Evolutionary conservation across 345 rosid species (phyloP).

Genomic region (Arabidopsis suecica): DNA sequence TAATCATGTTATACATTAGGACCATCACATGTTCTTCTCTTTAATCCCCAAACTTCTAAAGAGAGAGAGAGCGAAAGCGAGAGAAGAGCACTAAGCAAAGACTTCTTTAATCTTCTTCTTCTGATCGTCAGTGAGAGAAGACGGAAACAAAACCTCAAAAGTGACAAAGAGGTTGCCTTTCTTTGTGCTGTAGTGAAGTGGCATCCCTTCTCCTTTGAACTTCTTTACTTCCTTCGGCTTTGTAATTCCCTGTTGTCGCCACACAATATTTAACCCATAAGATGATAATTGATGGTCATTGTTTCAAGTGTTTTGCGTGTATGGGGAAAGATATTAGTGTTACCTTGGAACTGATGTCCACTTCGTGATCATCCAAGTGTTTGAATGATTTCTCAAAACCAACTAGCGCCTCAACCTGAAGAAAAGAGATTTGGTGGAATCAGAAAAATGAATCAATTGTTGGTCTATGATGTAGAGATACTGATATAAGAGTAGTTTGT

Average conservation of each 20-base stretch:
- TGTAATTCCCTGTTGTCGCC: conserved; percentile 72
- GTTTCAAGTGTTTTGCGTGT: not conserved
- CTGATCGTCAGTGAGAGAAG: conserved; percentile 78
- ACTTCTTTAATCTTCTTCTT: conserved; percentile 75
- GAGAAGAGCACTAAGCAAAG: conserved; percentile 57
- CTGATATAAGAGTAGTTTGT: not conserved
- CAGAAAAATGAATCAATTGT: not conserved
- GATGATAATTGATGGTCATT: not conserved
- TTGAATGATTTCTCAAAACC: conserved; percentile 92
- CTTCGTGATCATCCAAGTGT: conserved; percentile 97
- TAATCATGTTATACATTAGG: conserved; percentile 42
- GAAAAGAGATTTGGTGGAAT: not conserved
- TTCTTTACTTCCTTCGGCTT: conserved; percentile 92
- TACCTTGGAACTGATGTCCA: conserved; percentile 87
- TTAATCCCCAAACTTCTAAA: conserved; percentile 24
- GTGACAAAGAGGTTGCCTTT: conserved; percentile 87
- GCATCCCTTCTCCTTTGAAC: conserved; percentile 99
- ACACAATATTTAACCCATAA: conserved; percentile 4
- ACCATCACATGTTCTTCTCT: conserved; percentile 29
- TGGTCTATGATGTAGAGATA: conserved; percentile 12
- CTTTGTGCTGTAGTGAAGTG: conserved; percentile 79
- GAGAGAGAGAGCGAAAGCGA: conserved; percentile 1
- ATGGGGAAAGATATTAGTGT: not conserved
- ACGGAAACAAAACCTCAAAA: conserved; percentile 91
- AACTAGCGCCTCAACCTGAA: conserved; percentile 95